phyloP scores from a whole-genome alignment of 495 filamentous ascomycete genomes.

The Pyronema omphalodes region DNA sequence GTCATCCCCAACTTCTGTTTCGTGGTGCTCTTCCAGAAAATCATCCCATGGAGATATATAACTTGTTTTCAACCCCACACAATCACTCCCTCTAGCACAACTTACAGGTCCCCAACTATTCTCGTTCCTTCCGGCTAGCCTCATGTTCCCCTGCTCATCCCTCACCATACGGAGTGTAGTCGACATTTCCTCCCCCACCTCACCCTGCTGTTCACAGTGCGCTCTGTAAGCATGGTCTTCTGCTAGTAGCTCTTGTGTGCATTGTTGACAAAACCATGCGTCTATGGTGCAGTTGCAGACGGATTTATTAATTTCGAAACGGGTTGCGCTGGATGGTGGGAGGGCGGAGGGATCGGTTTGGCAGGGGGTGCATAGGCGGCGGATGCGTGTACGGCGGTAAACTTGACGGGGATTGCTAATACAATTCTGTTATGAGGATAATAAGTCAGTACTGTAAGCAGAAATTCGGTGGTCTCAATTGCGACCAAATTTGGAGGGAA shows the following conservation, averaged over 20 bases:
- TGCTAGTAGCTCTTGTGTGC: background rate
- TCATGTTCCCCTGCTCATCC: background rate
- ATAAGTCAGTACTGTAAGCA: background rate
- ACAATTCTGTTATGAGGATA: conserved; percentile 6
- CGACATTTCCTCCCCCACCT: background rate
- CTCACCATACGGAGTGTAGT: background rate
- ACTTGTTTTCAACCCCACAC: background rate
- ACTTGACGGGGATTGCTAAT: conserved; percentile 5
- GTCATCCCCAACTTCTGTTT: background rate
- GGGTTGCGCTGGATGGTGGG: background rate
- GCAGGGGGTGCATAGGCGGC: conserved; percentile 10
- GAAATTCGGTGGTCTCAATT: too few relatives aligned
- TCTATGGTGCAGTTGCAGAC: conserved; percentile 4
- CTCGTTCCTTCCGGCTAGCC: background rate
- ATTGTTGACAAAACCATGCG: conserved; percentile 9
- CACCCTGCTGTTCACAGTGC: background rate
- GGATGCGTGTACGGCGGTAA: conserved; percentile 4
- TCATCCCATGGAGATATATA: background rate
- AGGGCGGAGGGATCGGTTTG: background rate
- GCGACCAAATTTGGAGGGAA: too few relatives aligned
- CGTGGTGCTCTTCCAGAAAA: background rate
- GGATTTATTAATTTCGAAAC: background rate
- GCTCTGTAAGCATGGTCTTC: conserved; percentile 5
- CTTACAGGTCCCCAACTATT: background rate
- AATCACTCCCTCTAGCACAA: conserved; percentile 4